phyloP scores from a whole-genome alignment of 2,329 filamentous ascomycete species.

The Erysiphe pisi region DNA sequence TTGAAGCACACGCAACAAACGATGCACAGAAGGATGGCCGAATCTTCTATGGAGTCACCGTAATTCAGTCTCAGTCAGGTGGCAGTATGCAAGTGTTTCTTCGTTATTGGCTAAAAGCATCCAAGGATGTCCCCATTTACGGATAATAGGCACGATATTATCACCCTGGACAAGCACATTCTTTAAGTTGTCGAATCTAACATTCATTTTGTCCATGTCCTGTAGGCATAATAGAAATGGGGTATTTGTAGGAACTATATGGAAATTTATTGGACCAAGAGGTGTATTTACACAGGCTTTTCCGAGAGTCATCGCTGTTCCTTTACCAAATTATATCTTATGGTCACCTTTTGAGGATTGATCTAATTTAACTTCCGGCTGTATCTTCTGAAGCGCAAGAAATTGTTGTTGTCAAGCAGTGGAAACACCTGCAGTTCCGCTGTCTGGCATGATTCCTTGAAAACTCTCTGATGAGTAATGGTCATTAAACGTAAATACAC shows the following conservation, averaged over 20 bases:
- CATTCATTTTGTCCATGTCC: background rate
- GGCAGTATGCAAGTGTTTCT: too few species aligned
- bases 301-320: too few species aligned
- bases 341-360: too few species aligned
- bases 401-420: background rate
- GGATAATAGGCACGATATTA: background rate
- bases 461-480: background rate
- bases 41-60: too few species aligned
- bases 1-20: too few species aligned
- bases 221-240: background rate
- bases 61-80: too few species aligned
- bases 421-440: background rate
- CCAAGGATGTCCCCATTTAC: constrained; percentile 19
- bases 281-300: too few species aligned
- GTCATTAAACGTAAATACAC: background rate
- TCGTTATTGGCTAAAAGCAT: background rate
- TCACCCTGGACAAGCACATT: background rate
- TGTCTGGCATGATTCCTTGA: background rate
- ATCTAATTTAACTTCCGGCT: too few species aligned
- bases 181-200: background rate
- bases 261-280: too few species aligned
- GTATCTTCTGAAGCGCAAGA: background rate
- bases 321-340: too few species aligned
- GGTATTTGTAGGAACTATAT: background rate
- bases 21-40: too few species aligned